phyloP scores from a whole-genome alignment of 2,329 filamentous ascomycete species.

The Talaromyces sp. region DNA sequence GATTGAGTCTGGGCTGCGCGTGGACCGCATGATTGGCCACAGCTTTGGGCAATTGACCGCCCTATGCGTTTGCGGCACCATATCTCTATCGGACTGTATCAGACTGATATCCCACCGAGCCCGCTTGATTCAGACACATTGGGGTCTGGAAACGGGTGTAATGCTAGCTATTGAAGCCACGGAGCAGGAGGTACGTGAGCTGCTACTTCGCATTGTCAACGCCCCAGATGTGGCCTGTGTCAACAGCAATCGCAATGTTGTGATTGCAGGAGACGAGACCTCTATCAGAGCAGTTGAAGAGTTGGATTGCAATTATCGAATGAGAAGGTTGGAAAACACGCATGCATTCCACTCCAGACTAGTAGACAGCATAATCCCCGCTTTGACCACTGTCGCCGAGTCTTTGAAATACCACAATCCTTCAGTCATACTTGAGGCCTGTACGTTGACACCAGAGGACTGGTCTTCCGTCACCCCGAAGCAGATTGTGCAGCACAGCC shows the following conservation, averaged over 20 bases:
- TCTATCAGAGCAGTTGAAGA: conserved; percentile 19
- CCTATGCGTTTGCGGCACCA: conserved; percentile 14
- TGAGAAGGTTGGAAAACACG: neutral
- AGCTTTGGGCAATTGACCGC: conserved; percentile 21
- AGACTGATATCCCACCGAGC: conserved; percentile 32
- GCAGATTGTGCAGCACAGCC: neutral
- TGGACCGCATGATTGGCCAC: conserved; percentile 17
- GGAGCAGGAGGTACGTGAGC: no score
- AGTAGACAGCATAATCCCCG: neutral
- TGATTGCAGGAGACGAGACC: conserved; percentile 21
- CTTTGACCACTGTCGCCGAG: neutral
- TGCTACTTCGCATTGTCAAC: neutral
- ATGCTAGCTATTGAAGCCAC: conserved; percentile 35
- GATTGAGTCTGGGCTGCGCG: neutral
- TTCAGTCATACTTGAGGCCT: neutral
- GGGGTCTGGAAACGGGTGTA: conserved; percentile 31
- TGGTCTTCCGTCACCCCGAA: neutral
- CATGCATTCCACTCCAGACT: conserved; percentile 3
- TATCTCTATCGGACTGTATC: conserved; percentile 26
- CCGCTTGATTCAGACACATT: conserved; percentile 28
- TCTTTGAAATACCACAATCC: neutral
- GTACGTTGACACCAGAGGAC: neutral
- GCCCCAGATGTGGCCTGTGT: conserved; percentile 20
- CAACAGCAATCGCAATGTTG: conserved; percentile 25
- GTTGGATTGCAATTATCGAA: neutral